phyloP scores from a whole-genome alignment of 148 eudicot genomes.

The Vaccinium darrowii region DNA sequence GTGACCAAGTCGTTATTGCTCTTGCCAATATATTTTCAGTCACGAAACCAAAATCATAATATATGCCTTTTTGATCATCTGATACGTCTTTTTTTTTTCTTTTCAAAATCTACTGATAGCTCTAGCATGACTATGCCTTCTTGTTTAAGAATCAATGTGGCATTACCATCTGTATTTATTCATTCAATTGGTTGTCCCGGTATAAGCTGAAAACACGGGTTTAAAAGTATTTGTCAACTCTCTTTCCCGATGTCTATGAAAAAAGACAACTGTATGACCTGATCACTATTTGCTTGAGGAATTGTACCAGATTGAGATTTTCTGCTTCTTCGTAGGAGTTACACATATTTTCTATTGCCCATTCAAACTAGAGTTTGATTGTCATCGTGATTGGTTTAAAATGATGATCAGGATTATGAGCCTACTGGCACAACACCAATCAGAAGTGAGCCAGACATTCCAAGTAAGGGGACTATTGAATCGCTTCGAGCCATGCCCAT shows the following conservation, averaged over 20 bases:
- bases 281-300: neutral
- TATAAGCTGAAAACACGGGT: neutral
- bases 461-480: conserved; percentile 78
- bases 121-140: neutral
- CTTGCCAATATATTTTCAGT: neutral
- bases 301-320: neutral
- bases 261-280: neutral
- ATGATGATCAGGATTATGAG: conserved; percentile 68
- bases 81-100: neutral
- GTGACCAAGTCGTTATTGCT: neutral
- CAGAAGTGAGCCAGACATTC: conserved; percentile 71
- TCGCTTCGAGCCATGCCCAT: conserved; percentile 82
- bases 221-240: neutral
- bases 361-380: neutral
- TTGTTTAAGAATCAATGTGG: neutral
- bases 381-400: neutral
- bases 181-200: neutral
- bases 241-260: neutral
- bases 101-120: neutral
- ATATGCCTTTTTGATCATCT: neutral
- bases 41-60: neutral
- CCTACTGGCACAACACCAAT: conserved; percentile 81
- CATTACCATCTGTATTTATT: neutral
- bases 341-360: neutral
- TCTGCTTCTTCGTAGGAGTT: neutral